A percentile compares a stretch with the other conserved stretches of the same genome.
phyloP scores from a whole-genome alignment of 768 basidiomycete species.

The Dentipellis sp. region DNA sequence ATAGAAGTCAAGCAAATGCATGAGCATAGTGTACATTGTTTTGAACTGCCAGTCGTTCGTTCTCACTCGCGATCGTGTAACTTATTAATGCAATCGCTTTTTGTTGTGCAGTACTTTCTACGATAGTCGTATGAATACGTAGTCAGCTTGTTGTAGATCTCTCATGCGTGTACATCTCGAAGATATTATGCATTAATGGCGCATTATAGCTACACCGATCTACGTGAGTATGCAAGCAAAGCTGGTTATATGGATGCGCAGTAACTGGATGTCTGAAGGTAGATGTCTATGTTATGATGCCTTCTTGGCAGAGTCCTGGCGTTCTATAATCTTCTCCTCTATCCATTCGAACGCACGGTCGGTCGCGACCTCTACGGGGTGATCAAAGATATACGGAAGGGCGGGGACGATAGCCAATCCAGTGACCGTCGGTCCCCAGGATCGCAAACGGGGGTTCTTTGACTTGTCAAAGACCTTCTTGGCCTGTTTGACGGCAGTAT shows the following conservation, averaged over 20 bases:
- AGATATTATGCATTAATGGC: neutral
- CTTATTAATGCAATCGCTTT: slow-evolving; percentile 8
- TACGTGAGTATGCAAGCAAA: neutral
- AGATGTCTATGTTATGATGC: neutral
- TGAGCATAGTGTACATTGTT: neutral
- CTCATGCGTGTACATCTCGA: neutral
- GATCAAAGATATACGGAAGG: slow-evolving; percentile 71
- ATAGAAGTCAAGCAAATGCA: neutral
- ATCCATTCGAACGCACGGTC: slow-evolving; percentile 67
- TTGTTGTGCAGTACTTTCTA: slow-evolving; percentile 5
- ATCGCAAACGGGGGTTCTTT: slow-evolving; percentile 46
- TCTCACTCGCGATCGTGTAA: slow-evolving; percentile 5
- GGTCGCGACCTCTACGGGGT: slow-evolving; percentile 66
- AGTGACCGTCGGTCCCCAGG: slow-evolving; percentile 71
- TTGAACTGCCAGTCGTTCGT: slow-evolving; percentile 1
- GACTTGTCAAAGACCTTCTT: slow-evolving; percentile 56
- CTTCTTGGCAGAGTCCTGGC: slow-evolving; percentile 17
- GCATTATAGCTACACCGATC: neutral
- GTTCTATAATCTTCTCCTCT: slow-evolving; percentile 41
- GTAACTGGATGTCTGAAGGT: neutral
- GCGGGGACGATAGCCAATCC: slow-evolving; percentile 67
- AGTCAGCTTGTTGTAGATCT: neutral
- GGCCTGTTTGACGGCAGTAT: slow-evolving; percentile 69
- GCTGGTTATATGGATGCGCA: neutral
- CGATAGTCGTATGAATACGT: neutral